These are phyloP conservation scores for Extremus antarcticus DNA, from an alignment of 495 filamentous ascomycete species.

Conservation along the genomic window DNA sequence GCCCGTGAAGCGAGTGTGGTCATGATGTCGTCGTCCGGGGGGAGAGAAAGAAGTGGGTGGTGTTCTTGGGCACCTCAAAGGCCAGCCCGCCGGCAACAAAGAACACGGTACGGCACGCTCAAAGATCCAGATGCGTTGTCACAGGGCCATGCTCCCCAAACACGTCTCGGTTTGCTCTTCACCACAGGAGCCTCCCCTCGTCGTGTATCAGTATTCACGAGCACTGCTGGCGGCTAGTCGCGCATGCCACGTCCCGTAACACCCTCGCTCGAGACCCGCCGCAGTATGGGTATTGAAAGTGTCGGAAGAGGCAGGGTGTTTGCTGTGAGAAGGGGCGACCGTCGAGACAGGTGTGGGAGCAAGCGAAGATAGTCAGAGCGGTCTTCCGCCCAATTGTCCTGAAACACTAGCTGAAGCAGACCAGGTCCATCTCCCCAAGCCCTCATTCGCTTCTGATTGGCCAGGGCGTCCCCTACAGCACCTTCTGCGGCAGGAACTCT, in stretches of 20 bases:
- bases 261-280: not conserved
- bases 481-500: too few species aligned
- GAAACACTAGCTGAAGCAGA: too few species aligned
- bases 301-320: not conserved
- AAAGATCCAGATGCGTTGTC: not conserved
- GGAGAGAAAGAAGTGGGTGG: not conserved
- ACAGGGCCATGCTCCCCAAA: not conserved
- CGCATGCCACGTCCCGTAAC: not conserved
- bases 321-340: not conserved
- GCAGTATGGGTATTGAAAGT: not conserved
- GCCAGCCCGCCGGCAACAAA: not conserved
- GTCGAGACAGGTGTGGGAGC: not conserved
- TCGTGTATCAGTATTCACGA: not conserved
- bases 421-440: too few species aligned
- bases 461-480: too few species aligned
- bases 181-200: not conserved
- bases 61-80: not conserved
- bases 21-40: conserved; percentile 37
- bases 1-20: conserved; percentile 82
- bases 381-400: too few species aligned
- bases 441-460: too few species aligned
- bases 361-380: too few species aligned
- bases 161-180: not conserved
- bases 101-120: not conserved
- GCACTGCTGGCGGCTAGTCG: not conserved